Evolutionary conservation across 371 early-diverging fungal species (phyloP).

Genomic region (Rhizomucor miehei): DNA sequence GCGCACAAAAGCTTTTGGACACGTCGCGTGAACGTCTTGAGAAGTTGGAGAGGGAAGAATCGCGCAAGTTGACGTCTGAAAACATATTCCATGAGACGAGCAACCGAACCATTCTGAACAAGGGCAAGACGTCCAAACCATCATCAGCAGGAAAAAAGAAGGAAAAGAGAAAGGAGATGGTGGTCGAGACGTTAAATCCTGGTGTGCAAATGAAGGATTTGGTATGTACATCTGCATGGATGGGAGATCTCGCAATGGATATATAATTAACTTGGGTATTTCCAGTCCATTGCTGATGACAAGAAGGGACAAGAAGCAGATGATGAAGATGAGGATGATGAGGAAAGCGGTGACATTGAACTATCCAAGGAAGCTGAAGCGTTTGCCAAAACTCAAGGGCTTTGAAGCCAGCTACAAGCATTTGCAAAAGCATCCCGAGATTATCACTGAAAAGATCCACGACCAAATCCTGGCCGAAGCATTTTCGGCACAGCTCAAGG

Average conservation of each 20-base stretch:
- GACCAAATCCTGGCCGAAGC: constrained; percentile 90
- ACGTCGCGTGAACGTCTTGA: constrained; percentile 50
- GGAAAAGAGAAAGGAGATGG: constrained; percentile 46
- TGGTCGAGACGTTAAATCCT: constrained; percentile 76
- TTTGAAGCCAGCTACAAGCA: constrained; percentile 70
- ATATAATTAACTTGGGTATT: not conserved
- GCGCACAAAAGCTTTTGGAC: constrained; percentile 25
- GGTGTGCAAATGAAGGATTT: constrained; percentile 45
- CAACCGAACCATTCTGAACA: constrained; percentile 64
- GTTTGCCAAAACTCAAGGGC: constrained; percentile 60
- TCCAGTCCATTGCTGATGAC: constrained; percentile 8
- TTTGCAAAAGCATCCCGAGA: constrained; percentile 63
- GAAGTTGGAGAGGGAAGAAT: constrained; percentile 61
- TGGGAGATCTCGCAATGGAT: not conserved
- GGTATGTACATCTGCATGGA: constrained; percentile 22
- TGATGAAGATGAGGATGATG: constrained; percentile 54
- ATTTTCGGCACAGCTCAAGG: constrained; percentile 75
- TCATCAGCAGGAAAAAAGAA: constrained; percentile 34
- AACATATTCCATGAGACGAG: constrained; percentile 75
- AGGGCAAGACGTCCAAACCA: constrained; percentile 28
- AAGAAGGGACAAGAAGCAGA: constrained; percentile 23
- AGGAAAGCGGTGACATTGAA: constrained; percentile 51
- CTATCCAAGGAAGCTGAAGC: constrained; percentile 58
- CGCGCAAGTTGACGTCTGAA: constrained; percentile 75
- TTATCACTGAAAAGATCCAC: constrained; percentile 66